Base-by-base conservation (phyloP, 2,329 filamentous ascomycete species). In the Colletotrichum sp. region DNA sequence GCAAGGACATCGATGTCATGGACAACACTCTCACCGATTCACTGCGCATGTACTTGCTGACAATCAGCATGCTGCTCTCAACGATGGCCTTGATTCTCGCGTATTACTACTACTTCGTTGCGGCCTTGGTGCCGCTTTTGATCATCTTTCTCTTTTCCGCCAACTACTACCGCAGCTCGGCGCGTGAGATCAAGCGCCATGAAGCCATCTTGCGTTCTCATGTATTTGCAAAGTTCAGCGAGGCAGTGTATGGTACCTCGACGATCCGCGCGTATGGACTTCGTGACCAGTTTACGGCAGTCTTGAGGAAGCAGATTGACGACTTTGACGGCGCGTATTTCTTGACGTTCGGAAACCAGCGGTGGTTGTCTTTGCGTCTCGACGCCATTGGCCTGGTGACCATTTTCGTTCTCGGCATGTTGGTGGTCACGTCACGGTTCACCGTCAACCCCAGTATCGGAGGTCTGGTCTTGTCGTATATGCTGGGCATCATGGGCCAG, bases 251-350 rank as follows among this genome's bases (percentile, higher is more conserved):
- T 57, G 96, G 96, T 5, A 93, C 94, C 19, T 90, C 96, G 1
- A 95, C 93, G 4, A 98, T 99, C 81, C 92, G 96, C 25, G 96
- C 96, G 1, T 99, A 98, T 80, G 95, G 95, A 0, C 87, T 98
- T 5, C 90, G 95, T 82, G 87, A 93, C 27, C 92, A 93, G 49
- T 98, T 98, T 82, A 89, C 93, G 3, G 92, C 93, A 49, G 89
- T 98, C 59, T 90, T 93, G 64, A 86, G 89, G 2, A 89, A 95
- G 0, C 52, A 57, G 13, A 94, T 99, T 77, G 95, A 99, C 82
- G 90, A 95, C 77, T 98, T 98, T 96, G 93, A 99, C 83, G 92
- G 93, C 32, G 96, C 96, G 0, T 98, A 98, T 85, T 99, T 95
- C 84, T 89, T 99, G 44, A 98, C 96, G 0, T 98, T 98, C 82